Evolutionary conservation across 139 green algal species (phyloP).

Genomic region (Picochlorum sp.): DNA sequence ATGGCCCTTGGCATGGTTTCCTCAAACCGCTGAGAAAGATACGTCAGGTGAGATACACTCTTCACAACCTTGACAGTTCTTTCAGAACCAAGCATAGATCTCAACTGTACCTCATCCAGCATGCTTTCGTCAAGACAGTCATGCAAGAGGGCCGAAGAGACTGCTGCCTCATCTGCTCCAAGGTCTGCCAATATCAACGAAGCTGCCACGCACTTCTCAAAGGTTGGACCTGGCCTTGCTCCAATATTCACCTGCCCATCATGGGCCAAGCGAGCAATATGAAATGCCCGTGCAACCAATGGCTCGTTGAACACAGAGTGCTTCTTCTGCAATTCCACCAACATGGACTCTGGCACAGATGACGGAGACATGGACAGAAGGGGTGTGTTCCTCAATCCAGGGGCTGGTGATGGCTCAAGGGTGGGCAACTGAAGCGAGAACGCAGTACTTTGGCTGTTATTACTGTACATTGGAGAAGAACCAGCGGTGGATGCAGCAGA

Average conservation of each 20-base stretch:
- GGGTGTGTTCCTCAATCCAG: no score
- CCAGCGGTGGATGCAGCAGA: no score
- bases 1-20: slow-evolving; percentile 19
- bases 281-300: slow-evolving; percentile 23
- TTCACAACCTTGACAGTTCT: slow-evolving; percentile 38
- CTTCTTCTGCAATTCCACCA: slow-evolving; percentile 4
- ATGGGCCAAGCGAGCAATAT: slow-evolving; percentile 29
- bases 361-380: no score
- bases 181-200: slow-evolving; percentile 52
- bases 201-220: slow-evolving; percentile 49
- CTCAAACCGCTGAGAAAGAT: slow-evolving; percentile 42
- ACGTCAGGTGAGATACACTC: slow-evolving; percentile 34
- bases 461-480: no score
- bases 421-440: no score
- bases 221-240: slow-evolving; percentile 29
- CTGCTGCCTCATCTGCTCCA: slow-evolving; percentile 47
- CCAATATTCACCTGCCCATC: slow-evolving; percentile 26
- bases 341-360: neutral
- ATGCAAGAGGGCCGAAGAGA: slow-evolving; percentile 56
- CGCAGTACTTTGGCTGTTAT: no score
- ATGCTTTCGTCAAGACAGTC: slow-evolving; percentile 44
- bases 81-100: slow-evolving; percentile 37
- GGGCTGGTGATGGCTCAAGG: no score
- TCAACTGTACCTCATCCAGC: slow-evolving; percentile 36
- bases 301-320: slow-evolving; percentile 22